Evolutionary conservation across 352 stramenopile species (phyloP).

Genomic region (Globisporangium cederbergense): DNA sequence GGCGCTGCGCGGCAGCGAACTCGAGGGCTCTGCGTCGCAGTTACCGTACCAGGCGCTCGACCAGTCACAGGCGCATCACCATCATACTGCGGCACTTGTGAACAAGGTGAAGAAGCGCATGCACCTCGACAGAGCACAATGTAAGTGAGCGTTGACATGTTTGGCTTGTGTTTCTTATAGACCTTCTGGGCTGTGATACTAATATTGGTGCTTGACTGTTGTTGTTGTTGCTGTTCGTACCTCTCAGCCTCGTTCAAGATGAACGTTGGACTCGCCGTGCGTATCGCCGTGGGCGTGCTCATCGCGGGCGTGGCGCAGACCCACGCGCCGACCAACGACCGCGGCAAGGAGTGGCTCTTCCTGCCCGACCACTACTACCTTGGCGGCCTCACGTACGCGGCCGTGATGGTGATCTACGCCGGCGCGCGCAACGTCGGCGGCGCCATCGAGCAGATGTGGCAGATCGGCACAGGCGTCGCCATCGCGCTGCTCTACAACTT

Average conservation of each 20-base stretch:
- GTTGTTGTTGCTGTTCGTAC: neutral
- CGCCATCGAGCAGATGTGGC: slow-evolving; percentile 62
- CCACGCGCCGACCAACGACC: slow-evolving; percentile 22
- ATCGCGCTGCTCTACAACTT: slow-evolving; percentile 79
- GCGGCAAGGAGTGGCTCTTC: slow-evolving; percentile 35
- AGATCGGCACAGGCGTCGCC: slow-evolving; percentile 64
- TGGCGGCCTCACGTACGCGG: slow-evolving; percentile 55
- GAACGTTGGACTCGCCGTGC: slow-evolving; percentile 34
- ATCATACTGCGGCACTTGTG: slow-evolving; percentile 9
- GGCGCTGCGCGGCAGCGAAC: neutral
- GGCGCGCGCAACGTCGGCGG: slow-evolving; percentile 54
- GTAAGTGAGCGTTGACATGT: slow-evolving; percentile 11
- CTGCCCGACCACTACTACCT: slow-evolving; percentile 62
- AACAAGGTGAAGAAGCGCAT: slow-evolving; percentile 37
- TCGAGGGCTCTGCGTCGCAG: neutral
- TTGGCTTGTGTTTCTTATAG: slow-evolving; percentile 10
- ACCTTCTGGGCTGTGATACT: neutral
- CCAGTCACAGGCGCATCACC: neutral
- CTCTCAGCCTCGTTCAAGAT: slow-evolving; percentile 30
- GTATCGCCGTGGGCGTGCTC: slow-evolving; percentile 57
- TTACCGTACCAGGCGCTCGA: neutral
- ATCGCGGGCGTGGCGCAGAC: slow-evolving; percentile 57
- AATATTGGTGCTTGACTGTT: neutral
- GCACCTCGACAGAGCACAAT: slow-evolving; percentile 28
- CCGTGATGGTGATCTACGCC: slow-evolving; percentile 71